These are phyloP conservation scores for Tremellales sp. DNA, from an alignment of 1,284 basidiomycete genomes.

Conservation along the genomic window DNA sequence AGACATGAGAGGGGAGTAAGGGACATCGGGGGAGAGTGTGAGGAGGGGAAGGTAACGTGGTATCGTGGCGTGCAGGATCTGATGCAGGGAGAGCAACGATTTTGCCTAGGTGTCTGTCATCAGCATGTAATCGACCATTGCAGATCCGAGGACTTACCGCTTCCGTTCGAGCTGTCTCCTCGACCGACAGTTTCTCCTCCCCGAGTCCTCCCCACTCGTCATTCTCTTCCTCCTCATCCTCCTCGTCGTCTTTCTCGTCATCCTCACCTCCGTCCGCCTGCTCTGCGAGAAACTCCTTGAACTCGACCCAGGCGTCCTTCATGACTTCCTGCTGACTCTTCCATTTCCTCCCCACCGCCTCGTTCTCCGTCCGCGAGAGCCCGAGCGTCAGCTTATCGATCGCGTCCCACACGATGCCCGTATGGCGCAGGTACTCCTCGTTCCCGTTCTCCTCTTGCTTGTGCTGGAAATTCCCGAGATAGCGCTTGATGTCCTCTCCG, in stretches of 20 bases:
- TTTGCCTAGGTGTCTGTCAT: conserved; percentile 25
- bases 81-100: conserved; percentile 35
- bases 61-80: conserved; percentile 36
- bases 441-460: conserved; percentile 5
- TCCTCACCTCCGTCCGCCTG: conserved; percentile 20
- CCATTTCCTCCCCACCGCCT: conserved; percentile 30
- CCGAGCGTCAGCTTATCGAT: conserved; percentile 24
- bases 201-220: conserved; percentile 12
- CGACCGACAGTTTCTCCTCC: conserved; percentile 15
- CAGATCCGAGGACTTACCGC: conserved; percentile 25
- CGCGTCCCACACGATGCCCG: conserved; percentile 40
- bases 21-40: conserved; percentile 4
- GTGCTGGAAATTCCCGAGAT: conserved; percentile 24
- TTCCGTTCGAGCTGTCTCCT: conserved; percentile 29
- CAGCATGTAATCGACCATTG: conserved; percentile 2
- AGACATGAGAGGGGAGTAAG: conserved; percentile 17
- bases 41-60: conserved; percentile 31
- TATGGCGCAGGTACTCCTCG: conserved; percentile 36
- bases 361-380: conserved; percentile 23
- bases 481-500: conserved; percentile 19
- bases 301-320: conserved; percentile 45
- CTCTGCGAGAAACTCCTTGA: conserved; percentile 39
- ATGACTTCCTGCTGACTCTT: conserved; percentile 31
- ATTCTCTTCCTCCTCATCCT: conserved; percentile 32
- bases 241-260: conserved; percentile 8